These are phyloP conservation scores for Suillus subalutaceus DNA, from an alignment of 768 basidiomycete species.

Conservation along the genomic window DNA sequence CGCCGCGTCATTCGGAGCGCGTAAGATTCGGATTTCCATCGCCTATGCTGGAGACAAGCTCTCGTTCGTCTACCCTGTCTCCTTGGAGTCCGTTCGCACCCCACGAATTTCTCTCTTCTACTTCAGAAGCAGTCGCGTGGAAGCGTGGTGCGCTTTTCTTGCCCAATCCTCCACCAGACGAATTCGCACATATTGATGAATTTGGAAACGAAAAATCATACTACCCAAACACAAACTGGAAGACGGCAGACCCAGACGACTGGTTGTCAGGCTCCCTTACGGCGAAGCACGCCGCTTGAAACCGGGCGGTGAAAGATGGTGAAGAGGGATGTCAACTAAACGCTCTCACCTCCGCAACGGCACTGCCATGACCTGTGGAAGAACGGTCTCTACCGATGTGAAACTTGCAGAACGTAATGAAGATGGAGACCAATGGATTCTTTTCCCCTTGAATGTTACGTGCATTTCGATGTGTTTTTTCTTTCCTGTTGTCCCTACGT, in stretches of 20 bases:
- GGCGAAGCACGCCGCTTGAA: neutral
- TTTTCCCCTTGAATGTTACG: neutral
- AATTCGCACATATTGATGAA: slow-evolving; percentile 8
- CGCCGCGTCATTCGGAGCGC: neutral
- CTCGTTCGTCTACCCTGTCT: neutral
- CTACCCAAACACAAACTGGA: too few species aligned
- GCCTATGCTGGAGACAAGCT: neutral
- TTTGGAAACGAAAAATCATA: slow-evolving; percentile 14
- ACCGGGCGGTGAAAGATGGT: neutral
- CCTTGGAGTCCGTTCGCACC: slow-evolving; percentile 3
- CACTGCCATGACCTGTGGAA: neutral
- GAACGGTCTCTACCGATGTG: neutral
- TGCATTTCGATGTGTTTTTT: neutral
- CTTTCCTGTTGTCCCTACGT: neutral
- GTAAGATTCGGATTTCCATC: neutral
- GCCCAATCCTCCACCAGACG: slow-evolving; percentile 17
- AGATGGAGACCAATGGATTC: neutral
- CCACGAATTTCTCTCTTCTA: neutral
- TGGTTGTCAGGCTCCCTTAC: neutral
- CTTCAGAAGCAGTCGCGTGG: slow-evolving; percentile 14
- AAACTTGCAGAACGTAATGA: neutral
- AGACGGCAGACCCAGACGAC: too few species aligned
- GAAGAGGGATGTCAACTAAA: neutral
- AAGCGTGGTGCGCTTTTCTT: slow-evolving; percentile 18
- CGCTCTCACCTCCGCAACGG: neutral